Conservation (phyloP, 371 early-diverging fungal species). For the Choanephora cucurbitarum region DNA sequence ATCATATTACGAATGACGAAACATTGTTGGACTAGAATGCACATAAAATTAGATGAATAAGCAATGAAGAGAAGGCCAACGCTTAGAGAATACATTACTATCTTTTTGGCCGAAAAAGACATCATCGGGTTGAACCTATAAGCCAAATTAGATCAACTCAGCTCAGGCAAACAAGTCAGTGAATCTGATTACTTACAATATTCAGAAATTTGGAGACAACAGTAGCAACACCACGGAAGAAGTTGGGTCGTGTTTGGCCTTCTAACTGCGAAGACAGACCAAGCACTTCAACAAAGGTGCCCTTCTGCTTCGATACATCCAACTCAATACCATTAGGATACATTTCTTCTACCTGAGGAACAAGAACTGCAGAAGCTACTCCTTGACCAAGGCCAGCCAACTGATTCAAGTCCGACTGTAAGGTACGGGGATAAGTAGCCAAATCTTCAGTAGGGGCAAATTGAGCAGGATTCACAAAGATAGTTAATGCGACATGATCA, state of each 20-base stretch:
- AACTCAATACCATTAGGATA: constrained; percentile 90
- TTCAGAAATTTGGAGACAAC: constrained; percentile 94
- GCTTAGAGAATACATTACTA: constrained; percentile 48
- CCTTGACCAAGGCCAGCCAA: constrained; percentile 51
- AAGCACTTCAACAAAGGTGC: constrained; percentile 91
- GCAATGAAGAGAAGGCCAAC: too few relatives aligned
- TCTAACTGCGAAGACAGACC: constrained; percentile 92
- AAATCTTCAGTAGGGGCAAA: constrained; percentile 96
- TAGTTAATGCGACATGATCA: constrained; percentile 77
- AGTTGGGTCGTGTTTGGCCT: constrained; percentile 91
- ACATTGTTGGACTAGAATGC: constrained; percentile 82
- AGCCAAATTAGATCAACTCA: background rate
- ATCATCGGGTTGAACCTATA: constrained; percentile 73
- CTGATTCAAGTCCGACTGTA: constrained; percentile 68
- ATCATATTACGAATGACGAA: constrained; percentile 82
- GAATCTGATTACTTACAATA: constrained; percentile 70
- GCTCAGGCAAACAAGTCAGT: too few relatives aligned
- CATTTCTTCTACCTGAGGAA: constrained; percentile 87
- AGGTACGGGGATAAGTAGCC: constrained; percentile 87
- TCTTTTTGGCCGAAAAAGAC: constrained; percentile 98
- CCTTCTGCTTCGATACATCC: constrained; percentile 74
- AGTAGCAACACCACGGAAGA: constrained; percentile 97
- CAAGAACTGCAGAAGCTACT: constrained; percentile 65
- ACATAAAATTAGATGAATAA: too few relatives aligned
- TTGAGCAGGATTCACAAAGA: constrained; percentile 98